These are phyloP conservation scores for Hypomontagnella submonticulosa DNA, from an alignment of 495 filamentous ascomycete species.

Conservation along the genomic window DNA sequence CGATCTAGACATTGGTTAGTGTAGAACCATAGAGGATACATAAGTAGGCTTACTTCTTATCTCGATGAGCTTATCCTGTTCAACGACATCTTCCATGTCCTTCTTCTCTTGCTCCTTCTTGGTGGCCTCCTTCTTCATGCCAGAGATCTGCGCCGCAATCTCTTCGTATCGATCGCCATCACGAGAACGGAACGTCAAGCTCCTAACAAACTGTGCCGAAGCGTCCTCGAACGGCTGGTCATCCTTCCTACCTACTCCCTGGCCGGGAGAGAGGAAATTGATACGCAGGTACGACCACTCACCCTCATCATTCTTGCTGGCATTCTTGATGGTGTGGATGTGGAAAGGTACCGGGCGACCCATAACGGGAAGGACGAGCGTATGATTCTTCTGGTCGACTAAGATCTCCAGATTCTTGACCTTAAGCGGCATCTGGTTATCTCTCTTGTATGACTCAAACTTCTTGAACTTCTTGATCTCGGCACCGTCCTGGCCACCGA, in stretches of 20 bases:
- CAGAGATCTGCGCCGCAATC: slow-evolving; percentile 88
- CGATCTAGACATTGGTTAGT: slow-evolving; percentile 70
- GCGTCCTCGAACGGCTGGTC: slow-evolving; percentile 98
- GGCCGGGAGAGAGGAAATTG: slow-evolving; percentile 96
- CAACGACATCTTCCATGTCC: slow-evolving; percentile 99
- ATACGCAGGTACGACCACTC: slow-evolving; percentile 94
- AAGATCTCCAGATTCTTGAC: slow-evolving; percentile 87
- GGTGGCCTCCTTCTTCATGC: slow-evolving; percentile 89
- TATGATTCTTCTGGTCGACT: slow-evolving; percentile 89
- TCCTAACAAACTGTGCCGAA: slow-evolving; percentile 93
- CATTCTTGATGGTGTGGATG: slow-evolving; percentile 99
- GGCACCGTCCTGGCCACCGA: slow-evolving; percentile 86
- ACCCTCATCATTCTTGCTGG: slow-evolving; percentile 92
- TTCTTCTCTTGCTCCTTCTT: slow-evolving; percentile 98
- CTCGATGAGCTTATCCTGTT: slow-evolving; percentile 96
- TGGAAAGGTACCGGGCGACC: slow-evolving; percentile 98
- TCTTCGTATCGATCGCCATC: slow-evolving; percentile 87
- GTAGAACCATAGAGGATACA: neutral
- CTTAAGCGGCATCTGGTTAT: slow-evolving; percentile 88
- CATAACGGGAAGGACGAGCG: slow-evolving; percentile 95
- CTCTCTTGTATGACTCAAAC: slow-evolving; percentile 98
- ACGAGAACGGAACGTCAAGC: slow-evolving; percentile 91
- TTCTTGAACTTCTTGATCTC: slow-evolving; percentile 96
- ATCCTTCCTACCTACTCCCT: slow-evolving; percentile 97
- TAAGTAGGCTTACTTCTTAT: slow-evolving; percentile 73